These are phyloP conservation scores for Mycocentrospora acerina DNA, from an alignment of 2,329 filamentous ascomycete genomes.

Conservation along the genomic window DNA sequence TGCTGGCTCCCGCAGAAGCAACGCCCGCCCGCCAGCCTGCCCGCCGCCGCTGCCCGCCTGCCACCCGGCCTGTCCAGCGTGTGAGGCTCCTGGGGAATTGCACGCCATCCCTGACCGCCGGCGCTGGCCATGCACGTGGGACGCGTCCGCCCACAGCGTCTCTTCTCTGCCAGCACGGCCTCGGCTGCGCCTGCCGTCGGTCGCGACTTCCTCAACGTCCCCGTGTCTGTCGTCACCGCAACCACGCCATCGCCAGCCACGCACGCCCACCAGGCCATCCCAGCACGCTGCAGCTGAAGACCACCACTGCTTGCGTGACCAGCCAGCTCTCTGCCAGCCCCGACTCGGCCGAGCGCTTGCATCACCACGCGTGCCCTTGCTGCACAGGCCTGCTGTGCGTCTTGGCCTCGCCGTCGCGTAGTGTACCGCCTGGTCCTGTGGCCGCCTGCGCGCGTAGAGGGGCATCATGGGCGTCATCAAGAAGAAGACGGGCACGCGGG, in stretches of 20 bases:
- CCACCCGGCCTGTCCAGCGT: conserved; percentile 20
- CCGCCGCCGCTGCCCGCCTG: neutral
- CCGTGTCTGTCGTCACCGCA: neutral
- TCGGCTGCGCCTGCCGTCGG: conserved; percentile 23
- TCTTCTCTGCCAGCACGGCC: conserved; percentile 8
- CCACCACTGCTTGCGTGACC: too few relatives aligned
- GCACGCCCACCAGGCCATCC: too few relatives aligned
- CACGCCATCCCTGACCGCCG: conserved; percentile 7
- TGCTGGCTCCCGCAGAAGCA: conserved; percentile 7
- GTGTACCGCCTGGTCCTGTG: conserved; percentile 10
- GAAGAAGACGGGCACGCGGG: conserved; percentile 86
- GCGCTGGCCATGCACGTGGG: conserved; percentile 2
- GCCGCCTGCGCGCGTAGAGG: conserved; percentile 14
- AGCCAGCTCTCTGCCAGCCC: too few relatives aligned
- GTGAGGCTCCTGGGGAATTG: conserved; percentile 12
- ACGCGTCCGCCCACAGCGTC: conserved; percentile 6
- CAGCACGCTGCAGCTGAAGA: conserved; percentile 3
- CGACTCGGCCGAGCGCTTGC: conserved; percentile 3
- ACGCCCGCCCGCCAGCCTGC: conserved; percentile 13
- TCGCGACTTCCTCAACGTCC: conserved; percentile 7
- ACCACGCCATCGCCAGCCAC: conserved; percentile 1
- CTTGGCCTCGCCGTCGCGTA: conserved; percentile 10
- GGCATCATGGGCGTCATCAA: conserved; percentile 84
- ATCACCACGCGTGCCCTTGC: conserved; percentile 10
- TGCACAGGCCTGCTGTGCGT: conserved; percentile 28